phyloP scores from a whole-genome alignment of 352 stramenopile species.

The Plasmopara halstedii region DNA sequence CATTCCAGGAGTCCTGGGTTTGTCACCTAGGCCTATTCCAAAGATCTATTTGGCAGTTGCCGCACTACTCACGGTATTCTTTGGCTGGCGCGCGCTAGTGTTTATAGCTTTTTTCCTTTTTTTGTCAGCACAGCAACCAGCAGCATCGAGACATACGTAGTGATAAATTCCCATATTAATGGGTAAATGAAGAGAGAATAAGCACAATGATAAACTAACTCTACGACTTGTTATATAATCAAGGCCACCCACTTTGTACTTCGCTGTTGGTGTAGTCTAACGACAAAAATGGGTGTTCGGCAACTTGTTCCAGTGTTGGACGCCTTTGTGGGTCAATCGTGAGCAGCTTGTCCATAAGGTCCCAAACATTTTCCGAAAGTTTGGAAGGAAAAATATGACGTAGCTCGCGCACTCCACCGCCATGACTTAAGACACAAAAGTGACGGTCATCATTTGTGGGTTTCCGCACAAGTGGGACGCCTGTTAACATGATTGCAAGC shows the following conservation, averaged over 20 bases:
- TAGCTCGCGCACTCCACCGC: constrained; percentile 35
- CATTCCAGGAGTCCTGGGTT: constrained; percentile 49
- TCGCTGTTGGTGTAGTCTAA: background rate
- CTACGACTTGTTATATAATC: background rate
- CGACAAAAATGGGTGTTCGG: constrained; percentile 27
- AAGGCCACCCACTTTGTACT: too few relatives aligned
- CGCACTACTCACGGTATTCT: constrained; percentile 44
- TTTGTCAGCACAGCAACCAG: constrained; percentile 40
- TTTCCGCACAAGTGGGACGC: constrained; percentile 38
- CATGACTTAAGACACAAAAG: constrained; percentile 30
- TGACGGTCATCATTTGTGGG: constrained; percentile 25
- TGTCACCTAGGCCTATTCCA: constrained; percentile 43
- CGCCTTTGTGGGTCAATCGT: constrained; percentile 21
- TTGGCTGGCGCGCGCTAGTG: constrained; percentile 67
- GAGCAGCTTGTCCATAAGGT: constrained; percentile 26
- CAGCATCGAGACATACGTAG: constrained; percentile 13
- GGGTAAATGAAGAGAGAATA: background rate
- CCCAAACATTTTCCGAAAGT: constrained; percentile 15
- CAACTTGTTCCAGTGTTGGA: constrained; percentile 34
- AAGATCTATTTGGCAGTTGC: constrained; percentile 65
- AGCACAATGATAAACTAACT: background rate
- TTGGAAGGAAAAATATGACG: constrained; percentile 31
- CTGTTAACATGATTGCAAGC: constrained; percentile 54
- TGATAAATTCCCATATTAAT: background rate
- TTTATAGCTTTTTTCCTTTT: constrained; percentile 65